Base-by-base conservation (phyloP, 2,329 filamentous ascomycete species). In the Claviceps africana region DNA sequence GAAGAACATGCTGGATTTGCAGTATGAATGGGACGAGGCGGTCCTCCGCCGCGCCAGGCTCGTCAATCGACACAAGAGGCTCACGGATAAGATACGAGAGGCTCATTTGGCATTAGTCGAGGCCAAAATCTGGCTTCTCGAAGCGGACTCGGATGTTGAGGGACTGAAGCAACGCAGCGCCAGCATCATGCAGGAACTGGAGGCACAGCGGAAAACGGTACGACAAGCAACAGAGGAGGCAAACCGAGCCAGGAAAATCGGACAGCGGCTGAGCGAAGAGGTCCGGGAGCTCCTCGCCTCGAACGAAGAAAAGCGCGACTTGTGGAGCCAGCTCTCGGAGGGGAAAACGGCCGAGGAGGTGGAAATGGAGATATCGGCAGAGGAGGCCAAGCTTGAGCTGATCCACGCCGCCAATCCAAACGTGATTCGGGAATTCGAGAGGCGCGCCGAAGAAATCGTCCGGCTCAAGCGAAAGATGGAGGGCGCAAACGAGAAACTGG, bases 91-190 rank as follows among this genome's bases (percentile, higher is more conserved):
- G 21, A 76, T 95, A 45, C 78, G 79, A 15, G 66, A 72, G 48
- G 74, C 80, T 6, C 80, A 86, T 50, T 74, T 83, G 46, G 76
- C 77, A 15, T 69, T 88, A 11, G 67, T 90, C 17, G 82, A 90
- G 59, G 81, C 79, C 2, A 78, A 86, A 58, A 74, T 96, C 45
- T 75, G 81, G 55, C 70, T 78, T 0, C 77, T 94, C 31, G 93
- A 98, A 70, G 90, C 88, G 1, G 66, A 74, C n/a, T 96, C 89
- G 0, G 93, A 98, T 60, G 67, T 85, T 2, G 74, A 80, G 45
- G 78, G 78, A 6, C 72, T 96, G n/a, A 78, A 79, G 59, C 70
- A 72, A 17, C 82, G 82, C 53, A 88, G 88, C 58, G 59, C 65
- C 9, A 72, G 79, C 47, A 79, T 88, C 53, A 72, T 75, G 51